These are phyloP conservation scores for Chytriomyces confervae DNA, from an alignment of 192 early-diverging fungal species.

Conservation along the genomic window DNA sequence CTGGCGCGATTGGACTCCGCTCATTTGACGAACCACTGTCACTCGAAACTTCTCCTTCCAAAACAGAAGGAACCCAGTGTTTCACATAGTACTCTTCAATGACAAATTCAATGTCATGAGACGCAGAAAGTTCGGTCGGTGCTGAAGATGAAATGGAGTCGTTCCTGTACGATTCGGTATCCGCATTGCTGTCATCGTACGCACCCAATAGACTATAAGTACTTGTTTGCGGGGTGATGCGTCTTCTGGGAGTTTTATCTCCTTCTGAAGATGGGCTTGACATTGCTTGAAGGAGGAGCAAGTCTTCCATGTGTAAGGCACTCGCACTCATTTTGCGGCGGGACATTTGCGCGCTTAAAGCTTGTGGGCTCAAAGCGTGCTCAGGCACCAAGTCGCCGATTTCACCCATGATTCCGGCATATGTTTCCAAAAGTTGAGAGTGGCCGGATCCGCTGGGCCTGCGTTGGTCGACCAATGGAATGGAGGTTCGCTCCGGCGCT, in stretches of 20 bases:
- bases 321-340: not conserved
- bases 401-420: conserved; percentile 27
- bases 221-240: not conserved
- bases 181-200: not conserved
- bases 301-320: not conserved
- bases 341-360: not conserved
- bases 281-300: not conserved
- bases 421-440: conserved; percentile 9
- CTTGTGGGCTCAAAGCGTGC: not conserved
- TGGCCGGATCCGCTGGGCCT: conserved; percentile 7
- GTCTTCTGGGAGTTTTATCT: not conserved
- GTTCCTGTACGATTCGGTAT: not conserved
- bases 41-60: not conserved
- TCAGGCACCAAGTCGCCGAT: conserved; percentile 22
- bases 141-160: not conserved
- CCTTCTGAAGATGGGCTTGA: conserved; percentile 1
- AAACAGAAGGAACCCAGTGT: conserved; percentile 10
- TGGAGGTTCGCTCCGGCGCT: not conserved
- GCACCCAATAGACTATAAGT: not conserved
- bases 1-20: not conserved
- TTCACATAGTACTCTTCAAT: conserved; percentile 30
- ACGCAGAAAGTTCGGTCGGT: not conserved
- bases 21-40: not conserved
- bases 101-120: not conserved
- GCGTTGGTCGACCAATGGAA: not conserved